These are phyloP conservation scores for Oryza glumipatula DNA, from an alignment of 176 grass and related monocot genomes.

Conservation along the genomic window DNA sequence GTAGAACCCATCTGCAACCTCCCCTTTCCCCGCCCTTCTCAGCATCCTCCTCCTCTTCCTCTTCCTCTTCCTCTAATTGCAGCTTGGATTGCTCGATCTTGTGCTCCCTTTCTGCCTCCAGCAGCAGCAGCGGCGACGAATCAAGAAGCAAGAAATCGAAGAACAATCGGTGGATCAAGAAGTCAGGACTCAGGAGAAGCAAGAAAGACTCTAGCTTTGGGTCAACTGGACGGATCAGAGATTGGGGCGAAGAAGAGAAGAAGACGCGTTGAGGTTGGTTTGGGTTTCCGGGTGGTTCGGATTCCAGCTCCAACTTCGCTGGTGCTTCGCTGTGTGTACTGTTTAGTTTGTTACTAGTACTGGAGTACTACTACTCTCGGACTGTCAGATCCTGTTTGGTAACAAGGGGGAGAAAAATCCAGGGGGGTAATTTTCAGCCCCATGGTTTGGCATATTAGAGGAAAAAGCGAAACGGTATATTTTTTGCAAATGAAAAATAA, in stretches of 20 bases:
- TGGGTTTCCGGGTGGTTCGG: neutral
- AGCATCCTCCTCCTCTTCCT: neutral
- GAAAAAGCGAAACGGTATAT: no score
- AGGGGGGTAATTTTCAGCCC: no score
- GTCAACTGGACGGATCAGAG: neutral
- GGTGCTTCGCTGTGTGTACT: neutral
- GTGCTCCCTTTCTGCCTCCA: neutral
- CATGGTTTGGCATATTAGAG: no score
- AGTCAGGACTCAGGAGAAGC: neutral
- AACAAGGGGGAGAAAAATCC: neutral
- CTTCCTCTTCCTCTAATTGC: neutral
- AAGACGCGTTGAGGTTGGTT: no score
- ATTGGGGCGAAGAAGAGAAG: neutral
- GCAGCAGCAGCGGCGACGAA: neutral
- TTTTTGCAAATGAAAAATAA: no score
- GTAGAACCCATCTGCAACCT: conserved; percentile 59
- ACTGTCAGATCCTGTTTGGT: neutral
- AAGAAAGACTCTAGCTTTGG: neutral
- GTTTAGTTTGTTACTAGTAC: no score
- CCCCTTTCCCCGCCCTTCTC: conserved; percentile 52
- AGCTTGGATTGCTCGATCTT: neutral
- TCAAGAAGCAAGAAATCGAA: neutral
- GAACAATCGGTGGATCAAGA: neutral
- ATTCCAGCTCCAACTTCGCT: neutral
- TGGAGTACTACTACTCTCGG: no score